Evolutionary conservation across 2,329 filamentous ascomycete genomes (phyloP), one percentile per base, ranked within the genome.

Genomic region (Myriosclerotinia duriaeana): DNA sequence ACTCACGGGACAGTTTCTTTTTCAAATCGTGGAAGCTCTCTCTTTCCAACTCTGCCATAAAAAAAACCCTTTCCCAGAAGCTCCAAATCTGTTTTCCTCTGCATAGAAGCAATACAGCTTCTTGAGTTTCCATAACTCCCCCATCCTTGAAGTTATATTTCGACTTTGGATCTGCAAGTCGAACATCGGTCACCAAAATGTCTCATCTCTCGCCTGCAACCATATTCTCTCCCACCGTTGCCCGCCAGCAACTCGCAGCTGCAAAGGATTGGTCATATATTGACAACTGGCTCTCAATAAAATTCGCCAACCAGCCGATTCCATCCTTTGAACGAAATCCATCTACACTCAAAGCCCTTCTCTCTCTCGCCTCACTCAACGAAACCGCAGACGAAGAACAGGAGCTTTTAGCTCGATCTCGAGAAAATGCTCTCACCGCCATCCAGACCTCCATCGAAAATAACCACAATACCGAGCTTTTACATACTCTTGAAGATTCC

Each of bases 211-310:
- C 75, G 8, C 73, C 74, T 8, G 74, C 83, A 15, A 85, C 86
- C 68, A 87, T 90, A 66, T 90, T 89, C 78, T 89, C 87, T 5
- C 87, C 87, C 15, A 88, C 86, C 0, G 80, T 88, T 42, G 87
- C 87, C 63, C 89, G 92, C 67, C 88, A 90, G 68, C 90, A 92
- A 71, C 90, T 91, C 69, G 90, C 90, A 15, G 88, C 90, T 69
- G 91, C 92, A 56, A 93, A 94, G 76, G 93, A 97, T 78, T 98
- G 94, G 94, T 89, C 88, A 65, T 92, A 91, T 71, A 85, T 97
- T 72, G 92, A 96, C 78, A 82, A 82, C 72, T 98, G 94, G 93
- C 86, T 97, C 14, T 82, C 83, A 55, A 83, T 85, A 67, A 90
- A 90, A 74, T 91, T 90, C 72, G 82, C 83, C 54, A 84, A 85